Evolutionary conservation across 2,329 filamentous ascomycete genomes (phyloP), one percentile per base, ranked within the genome.

Genomic region (Zymoseptoria brevis): DNA sequence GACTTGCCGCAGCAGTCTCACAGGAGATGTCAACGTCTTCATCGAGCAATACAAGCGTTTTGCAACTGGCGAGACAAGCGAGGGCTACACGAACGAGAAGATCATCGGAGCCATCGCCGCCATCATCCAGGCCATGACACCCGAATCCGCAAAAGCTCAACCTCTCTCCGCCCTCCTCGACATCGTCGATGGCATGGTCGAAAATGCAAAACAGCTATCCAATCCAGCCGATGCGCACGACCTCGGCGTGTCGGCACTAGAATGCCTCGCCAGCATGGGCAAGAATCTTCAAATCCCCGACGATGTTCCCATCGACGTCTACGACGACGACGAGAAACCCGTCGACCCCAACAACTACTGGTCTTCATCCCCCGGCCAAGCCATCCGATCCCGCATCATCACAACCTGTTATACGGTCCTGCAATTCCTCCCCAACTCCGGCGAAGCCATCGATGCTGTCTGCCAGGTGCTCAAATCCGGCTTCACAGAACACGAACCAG

Each of bases 71-170:
- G 75, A 76, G n/a, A 81, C 81, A 7, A 77, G 89, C 8, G 87
- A 92, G 62, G 83, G 83, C 48, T 76, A 85, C 56, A 86, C 86
- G 1, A 89, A 89, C 68, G 88, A 92, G 68, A 84, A 84, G 65
- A 82, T 93, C 0, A 79, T 90, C 4, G 84, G 87, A 49, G 89
- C 85, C 1, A 88, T 94, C 64, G 83, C 88, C 8, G 85, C 84
- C 8, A 86, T 94, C 50, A 81, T 91, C 29, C 88, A 94, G 73
- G 87, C 88, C 8, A 78, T 90, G 8, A 75, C 82, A 0, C 80
- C 83, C 1, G 80, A 86, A 54, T 74, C 77, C 21, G 75, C 77
- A 16, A 84, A 84, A 62, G 72, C 82, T 1, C 71, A 71, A 29
- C 80, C 82, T 41, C 77, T 88, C 30, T 76, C 80, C 60, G 78